Evolutionary conservation across 1,284 basidiomycete species (phyloP).

Genomic region (Grifola frondosa): DNA sequence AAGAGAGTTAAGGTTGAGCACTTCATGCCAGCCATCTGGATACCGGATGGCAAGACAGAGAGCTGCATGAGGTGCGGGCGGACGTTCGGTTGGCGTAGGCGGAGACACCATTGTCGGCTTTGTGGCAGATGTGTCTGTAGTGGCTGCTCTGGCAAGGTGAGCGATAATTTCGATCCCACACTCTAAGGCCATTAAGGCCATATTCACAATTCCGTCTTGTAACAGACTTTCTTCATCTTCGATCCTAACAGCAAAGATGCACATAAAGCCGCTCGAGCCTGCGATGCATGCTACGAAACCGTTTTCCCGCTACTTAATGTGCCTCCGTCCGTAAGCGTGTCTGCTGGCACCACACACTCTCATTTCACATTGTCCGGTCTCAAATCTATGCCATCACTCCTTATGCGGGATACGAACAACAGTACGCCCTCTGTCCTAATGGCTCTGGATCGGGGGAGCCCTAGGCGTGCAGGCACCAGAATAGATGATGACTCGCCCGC

Average conservation of each 20-base stretch:
- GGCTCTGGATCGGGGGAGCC: constrained; percentile 39
- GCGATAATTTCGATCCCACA: constrained; percentile 19
- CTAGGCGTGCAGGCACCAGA: constrained; percentile 24
- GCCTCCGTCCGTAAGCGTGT: constrained; percentile 12
- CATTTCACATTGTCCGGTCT: constrained; percentile 48
- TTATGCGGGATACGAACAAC: constrained; percentile 33
- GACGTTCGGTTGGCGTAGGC: constrained; percentile 76
- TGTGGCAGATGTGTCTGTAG: constrained; percentile 89
- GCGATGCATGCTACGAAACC: constrained; percentile 82
- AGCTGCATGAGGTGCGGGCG: constrained; percentile 83
- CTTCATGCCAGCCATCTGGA: constrained; percentile 91
- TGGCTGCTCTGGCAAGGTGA: constrained; percentile 75
- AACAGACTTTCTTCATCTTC: constrained; percentile 76
- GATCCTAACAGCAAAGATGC: constrained; percentile 48
- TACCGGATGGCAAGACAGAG: constrained; percentile 80
- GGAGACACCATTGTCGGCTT: constrained; percentile 88
- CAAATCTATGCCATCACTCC: constrained; percentile 47
- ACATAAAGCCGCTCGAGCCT: constrained; percentile 74
- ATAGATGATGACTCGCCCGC: constrained; percentile 22
- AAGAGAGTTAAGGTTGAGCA: constrained; percentile 71
- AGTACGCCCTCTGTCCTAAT: constrained; percentile 39
- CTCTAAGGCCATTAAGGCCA: not conserved
- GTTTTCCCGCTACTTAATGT: constrained; percentile 72
- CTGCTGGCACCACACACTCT: constrained; percentile 29
- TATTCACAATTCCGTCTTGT: not conserved